Evolutionary conservation across 2,329 filamentous ascomycete genomes (phyloP).

Genomic region (Byssochlamys sp.): DNA sequence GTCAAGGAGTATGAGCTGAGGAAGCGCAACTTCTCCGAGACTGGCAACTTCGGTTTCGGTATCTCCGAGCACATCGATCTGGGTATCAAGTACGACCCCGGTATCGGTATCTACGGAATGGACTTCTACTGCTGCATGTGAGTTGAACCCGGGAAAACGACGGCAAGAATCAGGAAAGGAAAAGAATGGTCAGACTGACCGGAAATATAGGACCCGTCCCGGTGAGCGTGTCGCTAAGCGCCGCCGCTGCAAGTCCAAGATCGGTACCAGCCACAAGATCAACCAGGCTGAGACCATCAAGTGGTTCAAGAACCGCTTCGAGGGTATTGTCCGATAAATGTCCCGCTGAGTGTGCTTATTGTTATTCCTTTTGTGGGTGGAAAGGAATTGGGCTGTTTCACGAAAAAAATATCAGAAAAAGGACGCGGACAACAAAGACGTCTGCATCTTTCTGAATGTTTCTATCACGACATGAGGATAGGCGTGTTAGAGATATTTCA

Average conservation of each 20-base stretch:
- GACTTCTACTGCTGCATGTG: conserved; percentile 99
- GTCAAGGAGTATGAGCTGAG: conserved; percentile 99
- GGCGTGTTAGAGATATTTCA: conserved; percentile 30
- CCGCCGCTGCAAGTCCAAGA: conserved; percentile 74
- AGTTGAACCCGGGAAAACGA: conserved; percentile 24
- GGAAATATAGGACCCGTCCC: conserved; percentile 63
- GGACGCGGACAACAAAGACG: conserved; percentile 14
- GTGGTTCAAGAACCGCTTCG: conserved; percentile 95
- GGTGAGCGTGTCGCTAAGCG: conserved; percentile 96
- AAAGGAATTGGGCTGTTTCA: conserved; percentile 18
- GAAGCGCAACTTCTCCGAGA: conserved; percentile 99
- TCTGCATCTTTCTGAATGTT: conserved; percentile 18
- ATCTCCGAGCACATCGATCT: conserved; percentile 99
- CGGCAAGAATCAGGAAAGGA: neutral
- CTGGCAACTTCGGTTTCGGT: conserved; percentile 99
- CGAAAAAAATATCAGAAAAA: conserved; percentile 19
- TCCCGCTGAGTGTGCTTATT: conserved; percentile 6
- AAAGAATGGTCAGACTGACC: conserved; percentile 19
- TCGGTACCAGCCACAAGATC: conserved; percentile 87
- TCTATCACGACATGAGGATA: conserved; percentile 30
- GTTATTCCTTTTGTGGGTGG: conserved; percentile 11
- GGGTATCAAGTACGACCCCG: conserved; percentile 99
- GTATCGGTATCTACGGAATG: conserved; percentile 99
- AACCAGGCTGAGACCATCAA: conserved; percentile 89
- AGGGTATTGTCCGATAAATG: conserved; percentile 95